Percentiles rank a stretch among this genome's conserved stretches.
Evolutionary conservation across 495 filamentous ascomycete genomes (phyloP).

Genomic region (Penicillium robsamsonii): DNA sequence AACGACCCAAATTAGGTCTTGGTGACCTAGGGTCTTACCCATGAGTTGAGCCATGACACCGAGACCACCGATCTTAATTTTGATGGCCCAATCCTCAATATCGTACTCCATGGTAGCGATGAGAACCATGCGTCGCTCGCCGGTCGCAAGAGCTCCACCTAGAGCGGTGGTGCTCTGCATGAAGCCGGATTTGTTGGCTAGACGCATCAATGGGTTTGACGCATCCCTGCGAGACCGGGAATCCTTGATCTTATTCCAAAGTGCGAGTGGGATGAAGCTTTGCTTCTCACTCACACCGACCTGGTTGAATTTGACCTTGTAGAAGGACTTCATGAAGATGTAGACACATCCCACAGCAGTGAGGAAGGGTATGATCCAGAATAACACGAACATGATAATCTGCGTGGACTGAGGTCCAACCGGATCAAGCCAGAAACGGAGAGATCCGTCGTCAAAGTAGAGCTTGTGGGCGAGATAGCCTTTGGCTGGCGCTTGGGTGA

Average conservation of each 20-base stretch:
- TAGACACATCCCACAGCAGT: slow-evolving; percentile 52
- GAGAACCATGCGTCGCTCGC: slow-evolving; percentile 53
- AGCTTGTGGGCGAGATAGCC: slow-evolving; percentile 58
- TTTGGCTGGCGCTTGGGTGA: slow-evolving; percentile 53
- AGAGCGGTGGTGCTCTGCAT: slow-evolving; percentile 44
- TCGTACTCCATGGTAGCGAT: slow-evolving; percentile 75
- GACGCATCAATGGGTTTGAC: slow-evolving; percentile 32
- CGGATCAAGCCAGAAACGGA: slow-evolving; percentile 49
- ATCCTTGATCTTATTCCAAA: slow-evolving; percentile 35
- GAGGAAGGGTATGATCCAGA: slow-evolving; percentile 53
- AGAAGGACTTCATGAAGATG: slow-evolving; percentile 66
- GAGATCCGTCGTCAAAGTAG: slow-evolving; percentile 52
- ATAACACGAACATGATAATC: slow-evolving; percentile 55
- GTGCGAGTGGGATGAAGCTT: slow-evolving; percentile 34
- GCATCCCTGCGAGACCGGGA: slow-evolving; percentile 14
- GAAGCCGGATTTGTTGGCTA: slow-evolving; percentile 44
- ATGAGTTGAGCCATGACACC: slow-evolving; percentile 71
- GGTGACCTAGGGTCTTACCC: slow-evolving; percentile 65
- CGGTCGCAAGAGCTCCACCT: slow-evolving; percentile 33
- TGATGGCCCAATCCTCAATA: slow-evolving; percentile 70
- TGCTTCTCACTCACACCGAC: slow-evolving; percentile 56
- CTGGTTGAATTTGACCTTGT: slow-evolving; percentile 71
- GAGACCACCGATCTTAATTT: slow-evolving; percentile 72
- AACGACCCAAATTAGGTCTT: slow-evolving; percentile 71
- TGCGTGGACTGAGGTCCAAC: slow-evolving; percentile 52